These are phyloP conservation scores for Schizochytrium sp. DNA, from an alignment of 108 stramenopile species.

Conservation along the genomic window DNA sequence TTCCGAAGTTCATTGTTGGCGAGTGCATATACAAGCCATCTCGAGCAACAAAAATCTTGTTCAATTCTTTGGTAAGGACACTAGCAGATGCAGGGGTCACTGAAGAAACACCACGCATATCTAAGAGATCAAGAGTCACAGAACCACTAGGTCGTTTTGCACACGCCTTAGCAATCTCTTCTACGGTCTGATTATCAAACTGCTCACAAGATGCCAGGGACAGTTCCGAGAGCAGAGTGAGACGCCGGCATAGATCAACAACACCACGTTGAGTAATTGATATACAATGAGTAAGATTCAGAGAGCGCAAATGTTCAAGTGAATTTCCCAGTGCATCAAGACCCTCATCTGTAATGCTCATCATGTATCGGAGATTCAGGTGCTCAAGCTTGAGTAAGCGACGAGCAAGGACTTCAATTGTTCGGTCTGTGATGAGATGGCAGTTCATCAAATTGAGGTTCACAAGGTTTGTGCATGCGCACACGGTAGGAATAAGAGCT, in stretches of 20 bases:
- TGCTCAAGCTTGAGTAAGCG: neutral
- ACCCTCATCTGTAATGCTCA: neutral
- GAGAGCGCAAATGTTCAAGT: neutral
- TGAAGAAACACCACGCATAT: neutral
- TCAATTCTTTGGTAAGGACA: neutral
- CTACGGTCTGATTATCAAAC: neutral
- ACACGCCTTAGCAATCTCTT: neutral
- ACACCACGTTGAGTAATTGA: neutral
- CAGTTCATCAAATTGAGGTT: slow-evolving; percentile 41
- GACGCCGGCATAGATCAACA: neutral
- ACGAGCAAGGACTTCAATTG: neutral
- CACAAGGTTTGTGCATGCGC: slow-evolving; percentile 33
- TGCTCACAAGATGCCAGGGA: neutral
- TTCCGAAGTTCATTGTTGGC: too few relatives aligned
- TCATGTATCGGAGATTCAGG: slow-evolving; percentile 44
- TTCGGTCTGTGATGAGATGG: slow-evolving; percentile 26
- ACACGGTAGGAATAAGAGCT: neutral
- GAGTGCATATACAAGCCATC: neutral
- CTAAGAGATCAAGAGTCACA: neutral
- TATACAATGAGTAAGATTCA: slow-evolving; percentile 31
- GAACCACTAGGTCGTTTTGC: neutral
- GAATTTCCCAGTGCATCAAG: neutral
- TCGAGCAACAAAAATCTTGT: neutral
- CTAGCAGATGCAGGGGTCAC: neutral
- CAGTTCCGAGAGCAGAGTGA: neutral